These are phyloP conservation scores for Kodamaea fungicola DNA, from an alignment of 1,139 yeast genomes.

Conservation along the genomic window DNA sequence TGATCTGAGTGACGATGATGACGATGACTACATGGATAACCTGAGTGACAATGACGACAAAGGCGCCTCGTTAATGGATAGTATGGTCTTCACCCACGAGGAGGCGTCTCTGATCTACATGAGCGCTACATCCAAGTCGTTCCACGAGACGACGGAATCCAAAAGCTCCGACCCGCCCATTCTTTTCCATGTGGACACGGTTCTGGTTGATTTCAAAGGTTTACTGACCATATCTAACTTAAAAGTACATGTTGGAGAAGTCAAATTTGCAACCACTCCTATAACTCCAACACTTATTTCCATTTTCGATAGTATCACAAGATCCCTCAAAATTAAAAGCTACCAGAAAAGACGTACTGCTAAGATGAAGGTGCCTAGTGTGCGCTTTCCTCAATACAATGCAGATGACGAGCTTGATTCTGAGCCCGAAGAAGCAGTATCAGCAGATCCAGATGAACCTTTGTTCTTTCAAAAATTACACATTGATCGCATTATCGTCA, in stretches of 20 bases:
- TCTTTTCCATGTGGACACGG: conserved; percentile 30
- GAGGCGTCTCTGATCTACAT: conserved; percentile 74
- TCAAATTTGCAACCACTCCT: conserved; percentile 42
- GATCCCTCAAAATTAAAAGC: conserved; percentile 28
- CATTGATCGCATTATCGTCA: conserved; percentile 31
- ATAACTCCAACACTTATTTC: conserved; percentile 32
- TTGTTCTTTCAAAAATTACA: conserved; percentile 31
- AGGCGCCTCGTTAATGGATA: conserved; percentile 49
- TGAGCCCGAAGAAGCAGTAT: background rate
- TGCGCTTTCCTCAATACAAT: conserved; percentile 31
- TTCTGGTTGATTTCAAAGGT: conserved; percentile 50
- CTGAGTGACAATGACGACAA: conserved; percentile 25
- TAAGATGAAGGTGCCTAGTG: conserved; percentile 6
- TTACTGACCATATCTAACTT: conserved; percentile 46
- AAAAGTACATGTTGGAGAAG: conserved; percentile 40
- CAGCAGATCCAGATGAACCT: conserved; percentile 12
- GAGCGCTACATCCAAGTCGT: conserved; percentile 67
- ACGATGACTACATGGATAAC: conserved; percentile 4
- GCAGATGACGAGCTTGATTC: conserved; percentile 15
- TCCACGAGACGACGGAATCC: conserved; percentile 14
- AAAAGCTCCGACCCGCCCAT: conserved; percentile 13
- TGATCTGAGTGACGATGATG: conserved; percentile 5
- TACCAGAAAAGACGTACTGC: conserved; percentile 28
- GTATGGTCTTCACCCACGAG: conserved; percentile 64
- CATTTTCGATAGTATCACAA: conserved; percentile 29